phyloP scores from a whole-genome alignment of 1,284 basidiomycete genomes.

The Ceratobasidium theobromae region DNA sequence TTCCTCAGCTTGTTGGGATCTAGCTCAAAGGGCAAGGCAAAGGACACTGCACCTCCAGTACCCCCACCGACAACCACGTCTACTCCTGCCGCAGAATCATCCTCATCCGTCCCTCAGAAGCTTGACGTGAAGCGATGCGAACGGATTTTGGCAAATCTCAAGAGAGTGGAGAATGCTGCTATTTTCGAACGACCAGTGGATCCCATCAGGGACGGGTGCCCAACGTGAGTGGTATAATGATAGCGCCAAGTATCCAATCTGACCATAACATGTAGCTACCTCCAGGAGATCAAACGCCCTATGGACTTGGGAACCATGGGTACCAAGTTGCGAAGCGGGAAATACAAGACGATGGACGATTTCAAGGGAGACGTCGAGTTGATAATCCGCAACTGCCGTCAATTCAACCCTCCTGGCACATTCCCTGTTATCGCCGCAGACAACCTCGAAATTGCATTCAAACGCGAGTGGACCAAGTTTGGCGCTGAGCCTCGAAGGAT shows the following conservation, averaged over 20 bases:
- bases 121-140: conserved; percentile 47
- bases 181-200: conserved; percentile 90
- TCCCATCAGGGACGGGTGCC: conserved; percentile 78
- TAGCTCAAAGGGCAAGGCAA: conserved; percentile 29
- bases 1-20: conserved; percentile 5
- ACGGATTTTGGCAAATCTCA: conserved; percentile 47
- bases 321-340: conserved; percentile 64
- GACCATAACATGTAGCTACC: conserved; percentile 61
- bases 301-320: conserved; percentile 94
- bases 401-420: conserved; percentile 84
- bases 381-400: conserved; percentile 84
- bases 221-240: conserved; percentile 64
- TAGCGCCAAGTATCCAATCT: not conserved
- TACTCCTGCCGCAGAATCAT: conserved; percentile 8
- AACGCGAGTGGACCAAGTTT: conserved; percentile 84
- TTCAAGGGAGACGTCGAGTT: conserved; percentile 82
- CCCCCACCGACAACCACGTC: conserved; percentile 30
- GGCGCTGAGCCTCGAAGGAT: conserved; percentile 65
- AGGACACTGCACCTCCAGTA: conserved; percentile 29
- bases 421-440: conserved; percentile 74
- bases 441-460: conserved; percentile 70
- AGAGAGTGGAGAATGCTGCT: conserved; percentile 65
- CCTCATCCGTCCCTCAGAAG: conserved; percentile 46
- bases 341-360: conserved; percentile 78
- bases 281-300: conserved; percentile 88